Percentiles rank a stretch among this genome's conserved stretches.
Conservation (phyloP, 257 asterid species). For the Linderniella brevidens region DNA sequence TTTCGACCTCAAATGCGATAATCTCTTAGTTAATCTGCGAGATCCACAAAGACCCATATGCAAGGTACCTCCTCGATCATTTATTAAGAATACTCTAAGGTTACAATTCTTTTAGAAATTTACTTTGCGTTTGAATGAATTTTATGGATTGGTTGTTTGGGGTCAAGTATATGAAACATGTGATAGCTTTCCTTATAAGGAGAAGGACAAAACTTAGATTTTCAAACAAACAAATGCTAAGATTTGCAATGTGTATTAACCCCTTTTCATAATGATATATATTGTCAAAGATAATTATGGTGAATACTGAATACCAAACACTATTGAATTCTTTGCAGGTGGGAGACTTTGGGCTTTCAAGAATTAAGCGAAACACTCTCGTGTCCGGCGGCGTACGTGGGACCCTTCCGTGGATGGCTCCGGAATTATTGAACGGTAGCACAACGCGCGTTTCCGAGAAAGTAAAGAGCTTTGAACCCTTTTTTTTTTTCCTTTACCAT, state of each 20-base stretch:
- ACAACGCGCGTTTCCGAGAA: conserved; percentile 48
- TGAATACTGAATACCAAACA: neutral
- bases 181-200: neutral
- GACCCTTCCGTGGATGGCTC: conserved; percentile 79
- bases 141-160: neutral
- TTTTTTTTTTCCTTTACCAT: conserved; percentile 6
- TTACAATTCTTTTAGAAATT: neutral
- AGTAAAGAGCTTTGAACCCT: conserved; percentile 16
- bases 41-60: conserved; percentile 60
- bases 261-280: neutral
- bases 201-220: too few species aligned
- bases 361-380: conserved; percentile 52
- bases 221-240: neutral
- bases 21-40: conserved; percentile 51
- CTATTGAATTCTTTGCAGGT: conserved; percentile 25
- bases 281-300: neutral
- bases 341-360: conserved; percentile 65
- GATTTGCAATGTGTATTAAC: neutral
- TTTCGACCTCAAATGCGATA: conserved; percentile 70
- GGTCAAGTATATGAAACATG: neutral
- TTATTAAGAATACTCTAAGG: neutral
- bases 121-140: neutral
- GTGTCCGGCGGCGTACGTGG: conserved; percentile 76
- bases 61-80: conserved; percentile 33
- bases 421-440: conserved; percentile 60